Conservation (phyloP, 2,329 filamentous ascomycete genomes). For the Penicillium freii region DNA sequence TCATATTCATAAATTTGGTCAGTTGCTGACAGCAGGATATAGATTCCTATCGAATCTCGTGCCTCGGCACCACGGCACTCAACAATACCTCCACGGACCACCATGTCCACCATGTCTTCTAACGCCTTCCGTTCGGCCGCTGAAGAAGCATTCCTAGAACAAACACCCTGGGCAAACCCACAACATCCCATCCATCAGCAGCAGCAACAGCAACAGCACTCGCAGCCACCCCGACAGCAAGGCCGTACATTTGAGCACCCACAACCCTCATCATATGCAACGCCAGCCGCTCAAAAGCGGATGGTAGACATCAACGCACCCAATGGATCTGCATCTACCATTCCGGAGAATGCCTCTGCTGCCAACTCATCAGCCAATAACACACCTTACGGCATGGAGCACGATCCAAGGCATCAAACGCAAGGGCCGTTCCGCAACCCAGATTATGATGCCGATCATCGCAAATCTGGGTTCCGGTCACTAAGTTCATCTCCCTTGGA, state of each 20-base stretch:
- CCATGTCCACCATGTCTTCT: constrained; percentile 36
- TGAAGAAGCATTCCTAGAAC: constrained; percentile 82
- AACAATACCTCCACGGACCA: constrained; percentile 27
- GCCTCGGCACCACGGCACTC: constrained; percentile 23
- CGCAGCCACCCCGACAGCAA: constrained; percentile 39
- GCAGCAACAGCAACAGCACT: constrained; percentile 48
- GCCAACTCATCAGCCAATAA: constrained; percentile 45
- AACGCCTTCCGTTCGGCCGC: constrained; percentile 52
- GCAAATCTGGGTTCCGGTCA: constrained; percentile 37
- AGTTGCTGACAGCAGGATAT: constrained; percentile 8
- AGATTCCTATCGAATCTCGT: constrained; percentile 35
- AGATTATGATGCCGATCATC: constrained; percentile 35
- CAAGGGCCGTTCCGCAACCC: constrained; percentile 29
- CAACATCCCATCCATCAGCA: constrained; percentile 69
- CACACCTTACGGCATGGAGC: constrained; percentile 44
- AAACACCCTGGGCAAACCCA: constrained; percentile 90
- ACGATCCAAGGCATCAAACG: constrained; percentile 26
- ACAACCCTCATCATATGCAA: constrained; percentile 38
- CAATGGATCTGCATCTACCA: constrained; percentile 49
- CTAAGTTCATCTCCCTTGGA: constrained; percentile 41
- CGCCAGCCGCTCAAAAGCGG: constrained; percentile 47
- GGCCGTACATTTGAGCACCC: constrained; percentile 35
- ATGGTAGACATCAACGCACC: constrained; percentile 43
- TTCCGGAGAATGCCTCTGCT: constrained; percentile 44
- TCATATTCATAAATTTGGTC: neutral